Percentiles rank a stretch among this genome's conserved stretches.
Evolutionary conservation across 805 yeast species (phyloP).

Genomic region (Yarrowia deformans): DNA sequence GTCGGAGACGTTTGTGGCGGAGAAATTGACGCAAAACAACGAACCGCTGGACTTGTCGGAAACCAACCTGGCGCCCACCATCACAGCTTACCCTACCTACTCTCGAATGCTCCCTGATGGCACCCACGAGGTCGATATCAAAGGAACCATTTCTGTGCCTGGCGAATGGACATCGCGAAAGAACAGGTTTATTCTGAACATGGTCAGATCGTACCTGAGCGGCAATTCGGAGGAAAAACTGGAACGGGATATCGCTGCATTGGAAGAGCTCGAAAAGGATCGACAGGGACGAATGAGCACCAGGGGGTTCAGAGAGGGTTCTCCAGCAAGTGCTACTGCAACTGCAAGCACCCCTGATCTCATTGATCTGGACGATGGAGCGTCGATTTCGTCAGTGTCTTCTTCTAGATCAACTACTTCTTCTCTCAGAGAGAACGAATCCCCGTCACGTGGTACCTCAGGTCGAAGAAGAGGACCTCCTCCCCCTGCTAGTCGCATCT

Average conservation of each 20-base stretch:
- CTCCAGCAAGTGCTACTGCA: neutral
- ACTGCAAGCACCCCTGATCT: neutral
- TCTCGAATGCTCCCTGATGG: slow-evolving; percentile 51
- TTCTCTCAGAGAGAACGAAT: neutral
- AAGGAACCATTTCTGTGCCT: slow-evolving; percentile 75
- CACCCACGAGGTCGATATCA: slow-evolving; percentile 63
- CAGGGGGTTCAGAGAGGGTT: slow-evolving; percentile 5
- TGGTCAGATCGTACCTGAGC: slow-evolving; percentile 62
- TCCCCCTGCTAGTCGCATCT: slow-evolving; percentile 15
- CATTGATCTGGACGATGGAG: slow-evolving; percentile 16
- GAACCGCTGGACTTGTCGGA: slow-evolving; percentile 29
- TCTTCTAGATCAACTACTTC: neutral
- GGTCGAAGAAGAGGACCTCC: neutral
- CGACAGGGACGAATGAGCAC: slow-evolving; percentile 3
- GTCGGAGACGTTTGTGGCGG: slow-evolving; percentile 53
- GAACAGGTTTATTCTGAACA: slow-evolving; percentile 69
- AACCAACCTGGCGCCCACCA: slow-evolving; percentile 10
- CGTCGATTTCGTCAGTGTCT: neutral
- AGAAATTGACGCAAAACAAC: slow-evolving; percentile 58
- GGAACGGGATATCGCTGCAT: slow-evolving; percentile 16
- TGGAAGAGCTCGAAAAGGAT: slow-evolving; percentile 11
- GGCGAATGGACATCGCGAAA: slow-evolving; percentile 70
- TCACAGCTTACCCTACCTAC: slow-evolving; percentile 59
- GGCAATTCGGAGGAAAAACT: slow-evolving; percentile 17
- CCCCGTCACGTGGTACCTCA: neutral